Conservation (phyloP, 2,329 filamentous ascomycete species). For the Aspergillus thermomutatus region DNA sequence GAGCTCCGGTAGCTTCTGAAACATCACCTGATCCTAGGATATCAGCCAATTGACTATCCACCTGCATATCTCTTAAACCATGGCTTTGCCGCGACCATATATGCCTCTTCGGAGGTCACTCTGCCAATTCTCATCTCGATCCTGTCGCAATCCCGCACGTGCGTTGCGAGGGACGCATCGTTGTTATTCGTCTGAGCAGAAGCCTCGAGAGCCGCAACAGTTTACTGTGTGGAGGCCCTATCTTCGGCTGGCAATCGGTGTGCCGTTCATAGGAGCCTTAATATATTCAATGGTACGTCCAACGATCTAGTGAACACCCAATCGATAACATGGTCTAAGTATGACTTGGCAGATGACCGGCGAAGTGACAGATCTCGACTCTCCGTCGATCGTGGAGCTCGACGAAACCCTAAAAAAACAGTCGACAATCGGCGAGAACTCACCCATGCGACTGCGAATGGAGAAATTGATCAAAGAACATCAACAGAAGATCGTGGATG, state of each 20-base stretch:
- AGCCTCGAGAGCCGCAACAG: conserved; percentile 19
- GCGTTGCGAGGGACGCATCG: conserved; percentile 19
- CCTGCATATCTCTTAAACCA: conserved; percentile 16
- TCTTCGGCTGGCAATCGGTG: conserved; percentile 46
- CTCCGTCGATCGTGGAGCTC: conserved; percentile 73
- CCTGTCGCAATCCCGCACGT: conserved; percentile 17
- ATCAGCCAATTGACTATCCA: conserved; percentile 13
- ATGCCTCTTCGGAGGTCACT: conserved; percentile 34
- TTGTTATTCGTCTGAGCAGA: conserved; percentile 25
- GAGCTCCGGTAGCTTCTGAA: not conserved
- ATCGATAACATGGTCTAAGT: conserved; percentile 5
- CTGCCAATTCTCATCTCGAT: conserved; percentile 22
- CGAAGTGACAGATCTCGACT: conserved; percentile 37
- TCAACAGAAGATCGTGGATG: conserved; percentile 80
- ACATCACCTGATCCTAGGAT: conserved; percentile 14
- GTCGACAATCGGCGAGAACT: conserved; percentile 68
- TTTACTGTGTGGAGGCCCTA: conserved; percentile 45
- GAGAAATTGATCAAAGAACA: conserved; percentile 93
- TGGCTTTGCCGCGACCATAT: conserved; percentile 32
- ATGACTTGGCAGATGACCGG: conserved; percentile 29
- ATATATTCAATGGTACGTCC: conserved; percentile 52
- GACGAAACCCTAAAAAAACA: conserved; percentile 80
- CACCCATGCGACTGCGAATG: conserved; percentile 97
- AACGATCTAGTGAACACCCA: not conserved
- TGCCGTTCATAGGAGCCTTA: conserved; percentile 47